Conservation (phyloP, 2,329 filamentous ascomycete genomes). For the Microcyclospora tardicrescens region DNA sequence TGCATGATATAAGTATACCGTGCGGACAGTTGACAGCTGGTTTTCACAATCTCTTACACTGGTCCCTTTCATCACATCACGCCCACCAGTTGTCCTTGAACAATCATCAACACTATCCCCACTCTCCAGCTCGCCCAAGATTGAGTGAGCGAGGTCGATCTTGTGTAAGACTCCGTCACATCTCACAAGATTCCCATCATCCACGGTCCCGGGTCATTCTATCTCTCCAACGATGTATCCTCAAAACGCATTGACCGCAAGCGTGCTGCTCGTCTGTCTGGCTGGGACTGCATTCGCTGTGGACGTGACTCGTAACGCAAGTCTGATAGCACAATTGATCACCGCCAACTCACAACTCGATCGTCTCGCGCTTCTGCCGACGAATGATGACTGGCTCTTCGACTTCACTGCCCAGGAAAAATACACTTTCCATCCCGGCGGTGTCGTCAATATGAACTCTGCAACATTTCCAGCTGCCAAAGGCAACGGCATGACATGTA, state of each 20-base stretch:
- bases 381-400: conserved; percentile 35
- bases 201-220: background rate
- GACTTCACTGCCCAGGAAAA: conserved; percentile 32
- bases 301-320: conserved; percentile 29
- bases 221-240: conserved; percentile 8
- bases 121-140: background rate
- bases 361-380: conserved; percentile 28
- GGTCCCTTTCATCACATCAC: no score
- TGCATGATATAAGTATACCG: no score
- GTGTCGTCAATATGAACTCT: conserved; percentile 40
- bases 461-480: conserved; percentile 38
- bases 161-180: background rate
- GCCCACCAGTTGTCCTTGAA: no score
- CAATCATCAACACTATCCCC: background rate
- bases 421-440: conserved; percentile 33
- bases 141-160: background rate
- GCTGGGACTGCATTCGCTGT: conserved; percentile 17
- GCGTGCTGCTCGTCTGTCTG: conserved; percentile 13
- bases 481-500: conserved; percentile 36
- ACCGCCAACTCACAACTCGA: conserved; percentile 35
- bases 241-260: conserved; percentile 5
- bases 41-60: no score
- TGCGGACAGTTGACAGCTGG: no score
- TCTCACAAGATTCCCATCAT: background rate
- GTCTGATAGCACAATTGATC: conserved; percentile 27